Conservation (phyloP, 1,284 basidiomycete species). For the Pseudozyma tsukubaensis region DNA sequence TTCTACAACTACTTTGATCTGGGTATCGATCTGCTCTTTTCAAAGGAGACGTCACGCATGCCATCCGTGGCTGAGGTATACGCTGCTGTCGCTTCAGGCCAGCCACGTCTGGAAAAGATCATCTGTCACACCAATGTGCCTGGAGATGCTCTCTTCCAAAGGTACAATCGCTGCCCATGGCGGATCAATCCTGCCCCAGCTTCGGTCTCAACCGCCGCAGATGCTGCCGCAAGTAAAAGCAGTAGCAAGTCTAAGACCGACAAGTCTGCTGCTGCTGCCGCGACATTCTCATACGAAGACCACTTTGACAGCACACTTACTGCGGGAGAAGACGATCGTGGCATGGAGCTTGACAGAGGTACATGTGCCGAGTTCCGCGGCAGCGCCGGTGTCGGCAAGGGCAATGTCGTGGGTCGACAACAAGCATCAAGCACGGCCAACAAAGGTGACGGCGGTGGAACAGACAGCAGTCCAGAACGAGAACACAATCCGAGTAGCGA, state of each 20-base stretch:
- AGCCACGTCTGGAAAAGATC: slow-evolving; percentile 49
- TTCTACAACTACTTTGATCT: slow-evolving; percentile 60
- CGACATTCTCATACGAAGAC: slow-evolving; percentile 26
- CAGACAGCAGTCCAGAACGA: slow-evolving; percentile 23
- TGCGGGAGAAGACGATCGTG: slow-evolving; percentile 26
- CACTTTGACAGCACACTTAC: slow-evolving; percentile 37
- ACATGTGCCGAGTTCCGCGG: slow-evolving; percentile 43
- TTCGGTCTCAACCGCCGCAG: background rate
- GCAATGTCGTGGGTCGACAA: background rate
- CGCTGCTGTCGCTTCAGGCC: slow-evolving; percentile 20
- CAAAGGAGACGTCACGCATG: slow-evolving; percentile 25
- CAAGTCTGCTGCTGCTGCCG: background rate
- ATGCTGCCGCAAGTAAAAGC: background rate
- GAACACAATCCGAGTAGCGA: slow-evolving; percentile 23
- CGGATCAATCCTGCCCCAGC: slow-evolving; percentile 5
- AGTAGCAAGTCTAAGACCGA: slow-evolving; percentile 13
- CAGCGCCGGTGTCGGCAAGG: background rate
- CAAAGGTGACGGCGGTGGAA: slow-evolving; percentile 3
- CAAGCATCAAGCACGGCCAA: background rate
- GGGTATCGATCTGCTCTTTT: slow-evolving; percentile 49
- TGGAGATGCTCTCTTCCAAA: slow-evolving; percentile 48
- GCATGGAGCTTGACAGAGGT: slow-evolving; percentile 49
- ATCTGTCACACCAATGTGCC: slow-evolving; percentile 50
- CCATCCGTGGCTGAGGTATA: slow-evolving; percentile 24
- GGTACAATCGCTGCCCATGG: slow-evolving; percentile 52